A percentile compares a stretch with the other conserved stretches of the same genome.
Conservation (phyloP, 78 protist species). For the Corallochytrium limacisporum region DNA sequence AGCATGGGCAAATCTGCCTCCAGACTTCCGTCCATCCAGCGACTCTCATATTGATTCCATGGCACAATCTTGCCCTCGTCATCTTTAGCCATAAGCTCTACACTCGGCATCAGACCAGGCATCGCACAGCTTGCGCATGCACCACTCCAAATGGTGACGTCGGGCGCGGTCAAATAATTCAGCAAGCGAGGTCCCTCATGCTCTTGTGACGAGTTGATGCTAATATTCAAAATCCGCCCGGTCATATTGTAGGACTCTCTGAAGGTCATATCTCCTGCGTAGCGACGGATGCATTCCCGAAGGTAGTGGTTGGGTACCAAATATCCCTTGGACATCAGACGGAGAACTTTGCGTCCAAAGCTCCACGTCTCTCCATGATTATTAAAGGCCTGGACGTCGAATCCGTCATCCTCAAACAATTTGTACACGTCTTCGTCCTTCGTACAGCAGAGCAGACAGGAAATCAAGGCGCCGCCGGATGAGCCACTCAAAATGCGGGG, state of each 20-base stretch:
- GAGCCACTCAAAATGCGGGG: slow-evolving; percentile 48
- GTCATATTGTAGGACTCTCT: slow-evolving; percentile 57
- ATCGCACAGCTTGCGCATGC: slow-evolving; percentile 40
- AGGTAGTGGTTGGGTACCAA: no score
- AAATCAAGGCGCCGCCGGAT: slow-evolving; percentile 39
- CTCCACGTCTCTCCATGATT: no score
- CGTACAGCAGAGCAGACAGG: neutral
- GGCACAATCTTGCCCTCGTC: neutral
- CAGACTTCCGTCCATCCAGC: slow-evolving; percentile 45
- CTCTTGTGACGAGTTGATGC: slow-evolving; percentile 5
- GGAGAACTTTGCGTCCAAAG: no score
- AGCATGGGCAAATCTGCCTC: slow-evolving; percentile 58
- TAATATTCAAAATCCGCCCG: slow-evolving; percentile 55
- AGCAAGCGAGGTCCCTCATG: slow-evolving; percentile 35
- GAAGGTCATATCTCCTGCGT: neutral
- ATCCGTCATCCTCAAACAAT: neutral
- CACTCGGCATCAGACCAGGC: slow-evolving; percentile 20
- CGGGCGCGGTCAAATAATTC: slow-evolving; percentile 46
- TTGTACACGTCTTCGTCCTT: slow-evolving; percentile 8
- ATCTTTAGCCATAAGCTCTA: slow-evolving; percentile 43
- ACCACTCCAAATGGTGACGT: slow-evolving; percentile 49
- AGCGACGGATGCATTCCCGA: no score
- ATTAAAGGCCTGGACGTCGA: neutral
- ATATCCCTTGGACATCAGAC: no score
- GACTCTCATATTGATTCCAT: neutral